These are phyloP conservation scores for Aspergillus neoniger DNA, from an alignment of 2,329 filamentous ascomycete species.

Conservation along the genomic window DNA sequence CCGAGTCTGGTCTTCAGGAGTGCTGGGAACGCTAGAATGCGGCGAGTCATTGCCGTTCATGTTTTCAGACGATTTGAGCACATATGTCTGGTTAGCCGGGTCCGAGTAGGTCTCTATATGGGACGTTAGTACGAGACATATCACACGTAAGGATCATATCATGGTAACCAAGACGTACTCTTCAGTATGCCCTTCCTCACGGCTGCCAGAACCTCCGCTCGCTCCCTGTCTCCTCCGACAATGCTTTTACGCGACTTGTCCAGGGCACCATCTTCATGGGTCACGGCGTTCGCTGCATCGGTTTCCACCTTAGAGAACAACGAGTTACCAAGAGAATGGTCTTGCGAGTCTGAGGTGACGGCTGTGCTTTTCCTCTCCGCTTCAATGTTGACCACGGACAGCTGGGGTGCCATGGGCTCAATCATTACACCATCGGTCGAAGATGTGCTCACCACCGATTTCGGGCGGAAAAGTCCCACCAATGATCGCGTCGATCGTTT, in stretches of 20 bases:
- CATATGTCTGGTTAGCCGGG: conserved; percentile 69
- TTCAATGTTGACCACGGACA: conserved; percentile 95
- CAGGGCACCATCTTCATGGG: conserved; percentile 36
- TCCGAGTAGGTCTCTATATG: conserved; percentile 52
- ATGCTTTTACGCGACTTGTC: conserved; percentile 77
- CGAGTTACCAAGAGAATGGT: conserved; percentile 70
- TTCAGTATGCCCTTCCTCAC: conserved; percentile 97
- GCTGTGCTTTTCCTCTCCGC: conserved; percentile 85
- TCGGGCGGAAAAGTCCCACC: conserved; percentile 91
- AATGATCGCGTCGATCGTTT: conserved; percentile 90
- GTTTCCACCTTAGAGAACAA: conserved; percentile 82
- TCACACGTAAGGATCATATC: no score
- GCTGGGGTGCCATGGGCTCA: conserved; percentile 74
- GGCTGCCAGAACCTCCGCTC: conserved; percentile 85
- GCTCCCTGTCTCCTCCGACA: conserved; percentile 83
- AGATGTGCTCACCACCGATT: conserved; percentile 78
- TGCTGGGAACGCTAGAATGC: conserved; percentile 82
- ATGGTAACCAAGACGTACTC: conserved; percentile 57
- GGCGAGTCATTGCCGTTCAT: conserved; percentile 74
- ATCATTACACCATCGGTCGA: conserved; percentile 63
- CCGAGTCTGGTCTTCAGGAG: conserved; percentile 72
- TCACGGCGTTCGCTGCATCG: conserved; percentile 68
- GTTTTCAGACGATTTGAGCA: conserved; percentile 61
- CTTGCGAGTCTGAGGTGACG: conserved; percentile 65
- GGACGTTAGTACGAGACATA: conserved; percentile 4